phyloP scores from a whole-genome alignment of 208 protist genomes.

The Leishmania major region DNA sequence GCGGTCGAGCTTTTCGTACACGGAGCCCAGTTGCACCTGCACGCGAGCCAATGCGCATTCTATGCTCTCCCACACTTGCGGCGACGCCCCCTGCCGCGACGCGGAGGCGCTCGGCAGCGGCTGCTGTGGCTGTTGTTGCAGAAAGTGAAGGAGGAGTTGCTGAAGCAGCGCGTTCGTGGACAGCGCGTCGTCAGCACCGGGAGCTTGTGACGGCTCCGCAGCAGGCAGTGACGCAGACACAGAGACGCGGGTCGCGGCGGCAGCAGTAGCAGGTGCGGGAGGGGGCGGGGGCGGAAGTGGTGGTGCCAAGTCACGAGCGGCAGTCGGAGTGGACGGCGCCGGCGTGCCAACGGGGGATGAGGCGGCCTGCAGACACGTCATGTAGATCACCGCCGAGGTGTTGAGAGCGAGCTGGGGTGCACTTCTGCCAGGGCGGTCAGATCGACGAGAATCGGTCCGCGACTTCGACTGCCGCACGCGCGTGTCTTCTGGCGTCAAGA shows the following conservation, averaged over 20 bases:
- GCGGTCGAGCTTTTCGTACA: conserved; percentile 74
- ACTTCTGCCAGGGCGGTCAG: background rate
- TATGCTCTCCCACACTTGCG: conserved; percentile 11
- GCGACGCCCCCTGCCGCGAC: background rate
- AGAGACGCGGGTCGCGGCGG: background rate
- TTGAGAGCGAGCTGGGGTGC: background rate
- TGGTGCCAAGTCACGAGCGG: background rate
- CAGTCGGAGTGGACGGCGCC: background rate
- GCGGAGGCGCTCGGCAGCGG: background rate
- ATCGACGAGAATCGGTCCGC: conserved; percentile 23
- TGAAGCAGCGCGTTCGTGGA: conserved; percentile 37
- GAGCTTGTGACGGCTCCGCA: conserved; percentile 1
- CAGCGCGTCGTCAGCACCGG: background rate
- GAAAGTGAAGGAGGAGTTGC: conserved; percentile 49
- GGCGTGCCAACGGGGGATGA: background rate
- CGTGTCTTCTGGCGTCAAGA: conserved; percentile 46
- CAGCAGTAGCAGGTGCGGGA: background rate
- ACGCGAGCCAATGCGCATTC: conserved; percentile 51
- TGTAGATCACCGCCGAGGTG: conserved; percentile 24
- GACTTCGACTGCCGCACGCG: conserved; percentile 26
- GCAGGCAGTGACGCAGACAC: background rate
- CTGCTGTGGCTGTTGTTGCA: conserved; percentile 30
- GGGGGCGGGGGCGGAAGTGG: background rate
- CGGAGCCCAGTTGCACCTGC: conserved; percentile 48
- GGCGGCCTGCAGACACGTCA: conserved; percentile 17